Conservation (phyloP, 2,329 filamentous ascomycete species). For the Ilyonectria sp. region DNA sequence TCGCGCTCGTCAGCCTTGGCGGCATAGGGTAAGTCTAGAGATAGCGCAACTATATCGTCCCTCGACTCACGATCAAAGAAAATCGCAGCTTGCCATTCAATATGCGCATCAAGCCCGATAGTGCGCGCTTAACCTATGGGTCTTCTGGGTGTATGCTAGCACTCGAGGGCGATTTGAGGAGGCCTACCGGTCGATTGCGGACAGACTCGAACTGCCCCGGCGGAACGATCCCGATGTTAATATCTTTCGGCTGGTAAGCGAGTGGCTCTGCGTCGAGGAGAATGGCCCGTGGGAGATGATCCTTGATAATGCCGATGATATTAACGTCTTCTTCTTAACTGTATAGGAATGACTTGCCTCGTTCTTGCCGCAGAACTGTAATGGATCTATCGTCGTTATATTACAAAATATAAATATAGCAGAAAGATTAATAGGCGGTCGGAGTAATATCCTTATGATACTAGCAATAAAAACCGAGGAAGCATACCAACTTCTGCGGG, state of each 20-base stretch:
- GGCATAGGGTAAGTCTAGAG: slow-evolving; percentile 8
- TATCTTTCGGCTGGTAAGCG: slow-evolving; percentile 5
- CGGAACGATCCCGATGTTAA: slow-evolving; percentile 13
- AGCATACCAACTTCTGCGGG: not conserved
- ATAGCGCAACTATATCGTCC: not conserved
- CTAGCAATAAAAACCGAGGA: not conserved
- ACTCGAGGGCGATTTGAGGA: slow-evolving; percentile 22
- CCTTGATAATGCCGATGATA: slow-evolving; percentile 22
- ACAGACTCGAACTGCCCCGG: slow-evolving; percentile 4
- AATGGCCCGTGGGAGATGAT: slow-evolving; percentile 8
- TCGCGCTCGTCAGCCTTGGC: slow-evolving; percentile 7
- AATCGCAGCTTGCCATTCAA: slow-evolving; percentile 30
- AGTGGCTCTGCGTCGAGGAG: slow-evolving; percentile 18
- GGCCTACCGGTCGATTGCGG: slow-evolving; percentile 10
- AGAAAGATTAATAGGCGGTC: not conserved
- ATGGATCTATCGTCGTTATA: slow-evolving; percentile 6
- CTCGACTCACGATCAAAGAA: not conserved
- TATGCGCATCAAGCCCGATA: slow-evolving; percentile 21
- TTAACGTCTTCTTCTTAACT: slow-evolving; percentile 2
- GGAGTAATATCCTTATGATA: not conserved
- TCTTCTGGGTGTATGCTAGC: slow-evolving; percentile 30
- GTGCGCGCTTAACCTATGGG: not conserved
- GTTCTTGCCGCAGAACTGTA: not conserved
- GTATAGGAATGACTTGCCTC: not conserved
- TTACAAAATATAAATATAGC: not conserved